Base-by-base conservation (phyloP, 345 rosid species). In the Erysimum cheiranthoides region DNA sequence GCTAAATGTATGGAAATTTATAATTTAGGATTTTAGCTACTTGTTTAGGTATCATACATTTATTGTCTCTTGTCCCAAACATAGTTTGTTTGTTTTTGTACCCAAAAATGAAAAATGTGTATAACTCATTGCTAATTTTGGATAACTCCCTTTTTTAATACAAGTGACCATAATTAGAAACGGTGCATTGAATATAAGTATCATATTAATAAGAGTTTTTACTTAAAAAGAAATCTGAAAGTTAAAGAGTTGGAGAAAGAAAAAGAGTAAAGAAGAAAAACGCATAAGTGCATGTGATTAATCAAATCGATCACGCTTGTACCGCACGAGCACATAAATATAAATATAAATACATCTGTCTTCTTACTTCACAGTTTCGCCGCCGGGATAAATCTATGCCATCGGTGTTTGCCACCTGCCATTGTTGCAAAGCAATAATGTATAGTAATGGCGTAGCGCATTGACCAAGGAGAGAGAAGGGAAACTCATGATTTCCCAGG, bases 341-440 rank as follows among this genome's bases (percentile, higher is more conserved):
- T 9, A 8, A 32, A 8, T 2, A 18, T 8, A 17, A 0, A 52
- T 30, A 52, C 1, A 16, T 46, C 10, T 8, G 28, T 31, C 53
- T 50, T 27, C 61, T 7, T 3, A 42, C 69, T 17, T 72, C 8
- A 66, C 59, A 66, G 72, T 27, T 45, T 43, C 78, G 32, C 11
- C 66, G 67, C 61, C 73, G 78, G 78, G 5, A 66, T 5, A 25
- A 57, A 56, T 4, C 5, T 2, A 14, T 10, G n/a, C 66, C 56
- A 46, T 65, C 58, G 49, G 50, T 73, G 67, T 36, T 47, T 39
- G 25, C 60, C 71, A 74, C 78, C 66, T 65, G 77, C 49, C 78
- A 58, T 14, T 25, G 49, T 30, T 2, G 5, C 25, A 21, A 21
- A 21, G 1, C 25, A 21, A 21, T 21, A 21, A 21, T 21, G 25